Evolutionary conservation across 768 basidiomycete species (phyloP), one percentile per base, ranked within the genome.

Genomic region (Paxillus involutus): DNA sequence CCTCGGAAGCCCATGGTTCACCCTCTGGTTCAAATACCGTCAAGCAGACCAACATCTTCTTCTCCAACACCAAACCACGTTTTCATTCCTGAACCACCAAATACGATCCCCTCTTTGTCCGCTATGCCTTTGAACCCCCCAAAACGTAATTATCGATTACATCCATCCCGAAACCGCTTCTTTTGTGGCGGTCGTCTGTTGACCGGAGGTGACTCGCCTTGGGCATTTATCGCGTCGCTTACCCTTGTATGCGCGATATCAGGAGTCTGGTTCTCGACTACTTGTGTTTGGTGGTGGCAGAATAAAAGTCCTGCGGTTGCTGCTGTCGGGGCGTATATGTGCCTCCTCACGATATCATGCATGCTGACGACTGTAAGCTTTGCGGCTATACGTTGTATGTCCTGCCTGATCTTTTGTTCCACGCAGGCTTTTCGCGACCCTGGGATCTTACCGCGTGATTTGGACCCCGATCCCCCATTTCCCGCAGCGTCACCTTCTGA

Each of bases 281-380:
- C 93, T 1, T 88, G 86, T 44, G 84, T 87, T 16, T 96, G 87
- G 83, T 87, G 95, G 81, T 98, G 95, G 94, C 73, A 74, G 36
- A 76, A 94, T 60, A 77, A 85, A 54, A 89, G 90, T 46, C 81
- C 86, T 6, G 85, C 83, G 5, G 80, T 86, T 13, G 87, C 88
- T 0, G 78, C 76, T 17, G 76, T 87, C n/a, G 85, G 86, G 44
- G 80, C 79, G 50, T 84, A 83, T 57, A 70, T 83, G 73, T 77
- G 75, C 55, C 75, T 89, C 47, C 64, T 96, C 57, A 87, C 86
- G 16, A 72, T 92, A 17, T 82, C 83, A 11, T 85, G 77, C 55
- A 92, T 95, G 90, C 60, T 91, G 49, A 78, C 84, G 10, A 91
- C 92, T 41, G 89, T 90, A 59, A 62, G 84, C 75, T 7, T 46